phyloP scores from a whole-genome alignment of 2,329 filamentous ascomycete genomes.

The Tolypocladium pustulatum region DNA sequence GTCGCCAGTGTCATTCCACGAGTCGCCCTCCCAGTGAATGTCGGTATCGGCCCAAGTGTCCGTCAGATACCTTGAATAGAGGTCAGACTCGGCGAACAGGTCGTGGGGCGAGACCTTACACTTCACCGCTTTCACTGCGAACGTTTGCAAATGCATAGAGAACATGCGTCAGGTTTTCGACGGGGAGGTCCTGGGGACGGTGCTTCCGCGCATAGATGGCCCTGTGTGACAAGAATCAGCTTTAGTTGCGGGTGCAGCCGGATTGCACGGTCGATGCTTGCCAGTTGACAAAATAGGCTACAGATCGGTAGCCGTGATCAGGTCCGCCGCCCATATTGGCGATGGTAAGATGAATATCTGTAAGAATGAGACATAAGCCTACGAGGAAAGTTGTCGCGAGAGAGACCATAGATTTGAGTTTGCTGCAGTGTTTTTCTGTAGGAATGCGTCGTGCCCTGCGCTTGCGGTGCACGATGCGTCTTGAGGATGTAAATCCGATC shows the following conservation, averaged over 20 bases:
- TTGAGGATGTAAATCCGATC: background rate
- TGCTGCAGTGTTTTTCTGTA: background rate
- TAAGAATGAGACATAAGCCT: background rate
- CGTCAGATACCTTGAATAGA: constrained; percentile 34
- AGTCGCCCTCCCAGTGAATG: constrained; percentile 61
- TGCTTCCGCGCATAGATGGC: constrained; percentile 82
- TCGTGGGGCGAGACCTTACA: constrained; percentile 31
- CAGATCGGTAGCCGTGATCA: constrained; percentile 45
- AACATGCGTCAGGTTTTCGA: constrained; percentile 74
- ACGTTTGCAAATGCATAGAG: constrained; percentile 90
- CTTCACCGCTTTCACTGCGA: constrained; percentile 66
- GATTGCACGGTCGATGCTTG: constrained; percentile 6
- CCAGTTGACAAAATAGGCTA: constrained; percentile 70
- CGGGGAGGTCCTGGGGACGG: constrained; percentile 73
- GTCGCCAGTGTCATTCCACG: constrained; percentile 59
- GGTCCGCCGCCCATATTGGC: constrained; percentile 2
- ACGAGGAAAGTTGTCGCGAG: background rate
- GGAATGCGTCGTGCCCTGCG: background rate
- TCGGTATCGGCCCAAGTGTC: constrained; percentile 59
- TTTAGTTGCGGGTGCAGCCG: constrained; percentile 4
- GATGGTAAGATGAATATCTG: background rate
- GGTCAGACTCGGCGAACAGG: background rate
- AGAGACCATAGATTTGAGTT: background rate
- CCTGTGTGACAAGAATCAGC: constrained; percentile 24
- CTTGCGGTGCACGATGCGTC: background rate